Base-by-base conservation (phyloP, 257 asterid genomes). In the Solanum tarapatanum region DNA sequence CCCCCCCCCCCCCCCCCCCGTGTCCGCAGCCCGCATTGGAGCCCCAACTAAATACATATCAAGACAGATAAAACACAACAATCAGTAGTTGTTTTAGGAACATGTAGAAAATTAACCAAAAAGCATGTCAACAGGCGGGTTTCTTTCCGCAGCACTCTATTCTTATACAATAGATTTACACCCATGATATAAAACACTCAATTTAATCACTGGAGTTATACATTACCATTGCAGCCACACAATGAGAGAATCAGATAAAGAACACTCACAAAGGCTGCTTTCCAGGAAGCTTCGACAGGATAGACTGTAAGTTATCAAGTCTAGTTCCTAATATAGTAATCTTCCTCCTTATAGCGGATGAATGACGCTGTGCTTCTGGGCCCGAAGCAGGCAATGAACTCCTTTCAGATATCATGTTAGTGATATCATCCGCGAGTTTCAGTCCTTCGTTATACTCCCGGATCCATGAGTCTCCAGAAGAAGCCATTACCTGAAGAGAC, bases 371-470 rank as follows among this genome's bases (percentile, higher is more conserved):
- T 7, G 94, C 93, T 76, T 94, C 99, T 45, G 95, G 94, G 55
- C 98, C 98, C 55, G 96, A 90, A 13, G 91, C 83, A 1, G 96
- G 94, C 89, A 94, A 48, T 4, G 98, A 93, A 87, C 90, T 95
- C 91, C 96, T 94, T 89, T 95, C 98, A 23, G 96, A 93, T 87
- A 97, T 96, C 99, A 97, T 97, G 92, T 73, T 88, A 82, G 89
- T 93, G 85, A 97, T 93, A 88, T 96, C 99, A 21, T 97, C 99
- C 24, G 98, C 95, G 86, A 96, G 97, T 91, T 88, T 92, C 87
- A 92, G 94, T 62, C 98, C 98, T 91, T 95, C 99, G 82, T 96
- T 95, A 89, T 96, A 97, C 92, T 95, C 99, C 94, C 94, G 94
- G 70, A 95, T 95, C 99, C 99, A 97, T 7, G 94, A 84, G 84